Percentiles rank a stretch among this genome's conserved stretches.
Evolutionary conservation across 2,329 filamentous ascomycete genomes (phyloP).

Genomic region (Rhexocercosporidium sp.): DNA sequence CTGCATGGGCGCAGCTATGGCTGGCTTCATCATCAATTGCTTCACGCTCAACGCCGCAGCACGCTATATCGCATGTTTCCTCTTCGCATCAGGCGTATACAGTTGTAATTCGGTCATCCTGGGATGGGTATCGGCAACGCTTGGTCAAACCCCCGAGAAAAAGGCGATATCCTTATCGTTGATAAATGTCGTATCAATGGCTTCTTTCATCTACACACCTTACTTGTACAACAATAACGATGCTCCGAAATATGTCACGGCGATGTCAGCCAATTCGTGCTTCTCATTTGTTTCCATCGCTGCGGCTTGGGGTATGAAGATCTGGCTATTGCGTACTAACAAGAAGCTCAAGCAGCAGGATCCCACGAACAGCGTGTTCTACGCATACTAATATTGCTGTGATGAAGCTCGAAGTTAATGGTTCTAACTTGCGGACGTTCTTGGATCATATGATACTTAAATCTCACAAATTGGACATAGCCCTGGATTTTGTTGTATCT

Average conservation of each 20-base stretch:
- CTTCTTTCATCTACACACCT: slow-evolving; percentile 30
- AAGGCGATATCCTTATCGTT: slow-evolving; percentile 27
- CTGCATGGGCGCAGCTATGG: slow-evolving; percentile 38
- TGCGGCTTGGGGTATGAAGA: slow-evolving; percentile 43
- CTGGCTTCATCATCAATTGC: slow-evolving; percentile 41
- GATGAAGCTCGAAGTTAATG: too few species aligned
- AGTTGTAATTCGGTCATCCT: slow-evolving; percentile 41
- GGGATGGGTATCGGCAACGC: slow-evolving; percentile 31
- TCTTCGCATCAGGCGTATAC: slow-evolving; percentile 41
- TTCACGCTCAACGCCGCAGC: slow-evolving; percentile 38
- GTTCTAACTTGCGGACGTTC: too few species aligned
- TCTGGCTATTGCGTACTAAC: slow-evolving; percentile 43
- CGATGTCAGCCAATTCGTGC: slow-evolving; percentile 39
- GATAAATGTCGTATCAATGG: slow-evolving; percentile 27
- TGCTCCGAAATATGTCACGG: slow-evolving; percentile 42
- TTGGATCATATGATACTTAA: too few species aligned
- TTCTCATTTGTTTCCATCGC: slow-evolving; percentile 43
- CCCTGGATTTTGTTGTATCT: too few species aligned
- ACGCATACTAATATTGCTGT: slow-evolving; percentile 21
- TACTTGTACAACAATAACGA: slow-evolving; percentile 37
- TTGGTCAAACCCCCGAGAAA: slow-evolving; percentile 31
- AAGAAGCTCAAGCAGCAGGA: slow-evolving; percentile 34
- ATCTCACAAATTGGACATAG: too few species aligned
- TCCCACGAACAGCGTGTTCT: slow-evolving; percentile 18
- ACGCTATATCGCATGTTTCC: slow-evolving; percentile 42